A percentile compares a stretch with the other conserved stretches of the same genome.
Evolutionary conservation across 2,329 filamentous ascomycete genomes (phyloP).

Genomic region (Elsinoe batatas): DNA sequence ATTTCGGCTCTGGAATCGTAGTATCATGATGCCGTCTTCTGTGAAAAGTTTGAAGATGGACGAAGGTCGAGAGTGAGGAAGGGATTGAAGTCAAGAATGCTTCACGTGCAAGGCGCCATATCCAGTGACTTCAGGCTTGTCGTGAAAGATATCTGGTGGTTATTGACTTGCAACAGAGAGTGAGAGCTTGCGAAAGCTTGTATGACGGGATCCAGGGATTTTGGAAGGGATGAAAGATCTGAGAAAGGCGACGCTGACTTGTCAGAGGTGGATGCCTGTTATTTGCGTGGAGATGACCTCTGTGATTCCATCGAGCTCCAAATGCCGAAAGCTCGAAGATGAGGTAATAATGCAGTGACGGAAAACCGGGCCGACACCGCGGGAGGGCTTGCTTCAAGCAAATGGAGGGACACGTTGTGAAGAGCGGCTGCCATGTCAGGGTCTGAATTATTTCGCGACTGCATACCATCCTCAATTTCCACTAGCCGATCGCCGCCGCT

Average conservation of each 20-base stretch:
- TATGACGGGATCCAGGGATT: too few relatives aligned
- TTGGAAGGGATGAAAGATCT: background rate
- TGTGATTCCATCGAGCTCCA: conserved; percentile 2
- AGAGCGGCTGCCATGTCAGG: background rate
- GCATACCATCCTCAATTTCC: background rate
- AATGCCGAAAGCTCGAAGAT: background rate
- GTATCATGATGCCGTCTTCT: conserved; percentile 51
- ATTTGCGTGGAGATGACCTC: background rate
- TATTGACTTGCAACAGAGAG: too few relatives aligned
- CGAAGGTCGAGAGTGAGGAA: background rate
- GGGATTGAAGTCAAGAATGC: background rate
- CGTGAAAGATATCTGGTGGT: too few relatives aligned
- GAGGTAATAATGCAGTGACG: background rate
- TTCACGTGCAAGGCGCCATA: too few relatives aligned
- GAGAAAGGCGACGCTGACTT: background rate
- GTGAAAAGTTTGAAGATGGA: background rate
- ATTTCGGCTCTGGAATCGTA: conserved; percentile 82
- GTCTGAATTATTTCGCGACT: conserved; percentile 6
- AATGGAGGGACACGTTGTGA: conserved; percentile 10
- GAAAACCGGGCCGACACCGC: background rate
- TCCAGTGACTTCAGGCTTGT: too few relatives aligned
- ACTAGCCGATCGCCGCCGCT: too few relatives aligned
- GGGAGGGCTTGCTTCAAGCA: background rate
- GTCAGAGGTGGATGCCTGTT: background rate
- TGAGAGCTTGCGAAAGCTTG: too few relatives aligned